Conservation (phyloP, 23 red algal species). For the Gracilaria caudata region DNA sequence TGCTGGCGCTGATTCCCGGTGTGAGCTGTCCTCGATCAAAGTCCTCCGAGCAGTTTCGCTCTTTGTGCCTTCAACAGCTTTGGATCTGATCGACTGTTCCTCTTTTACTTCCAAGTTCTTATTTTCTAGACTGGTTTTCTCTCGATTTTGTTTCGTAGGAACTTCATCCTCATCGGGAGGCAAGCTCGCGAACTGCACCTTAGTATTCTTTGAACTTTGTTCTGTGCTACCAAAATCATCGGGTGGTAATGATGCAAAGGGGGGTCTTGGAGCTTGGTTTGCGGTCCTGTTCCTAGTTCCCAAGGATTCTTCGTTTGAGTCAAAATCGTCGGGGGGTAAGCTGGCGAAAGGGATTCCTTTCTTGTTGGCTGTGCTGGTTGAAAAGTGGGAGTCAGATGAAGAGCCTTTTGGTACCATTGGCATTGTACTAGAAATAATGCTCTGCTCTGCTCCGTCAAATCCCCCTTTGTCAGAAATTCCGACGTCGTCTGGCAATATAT, state of each 20-base stretch:
- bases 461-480: background rate
- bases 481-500: background rate
- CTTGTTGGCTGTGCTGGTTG: background rate
- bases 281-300: background rate
- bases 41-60: background rate
- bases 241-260: conserved; percentile 42
- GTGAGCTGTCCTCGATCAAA: background rate
- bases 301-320: background rate
- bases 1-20: background rate
- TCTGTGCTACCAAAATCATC: conserved; percentile 12
- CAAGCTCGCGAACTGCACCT: conserved; percentile 18
- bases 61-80: background rate
- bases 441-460: background rate
- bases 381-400: background rate
- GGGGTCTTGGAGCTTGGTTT: background rate
- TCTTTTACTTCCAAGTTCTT: background rate
- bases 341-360: background rate
- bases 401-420: background rate
- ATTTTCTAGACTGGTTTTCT: background rate
- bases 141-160: background rate
- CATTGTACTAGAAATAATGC: background rate
- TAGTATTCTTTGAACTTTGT: background rate
- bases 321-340: conserved; percentile 18
- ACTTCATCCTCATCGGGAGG: conserved; percentile 25
- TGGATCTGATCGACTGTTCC: background rate